Evolutionary conservation across 805 yeast species (phyloP).

Genomic region (Ogataea pignaliae): DNA sequence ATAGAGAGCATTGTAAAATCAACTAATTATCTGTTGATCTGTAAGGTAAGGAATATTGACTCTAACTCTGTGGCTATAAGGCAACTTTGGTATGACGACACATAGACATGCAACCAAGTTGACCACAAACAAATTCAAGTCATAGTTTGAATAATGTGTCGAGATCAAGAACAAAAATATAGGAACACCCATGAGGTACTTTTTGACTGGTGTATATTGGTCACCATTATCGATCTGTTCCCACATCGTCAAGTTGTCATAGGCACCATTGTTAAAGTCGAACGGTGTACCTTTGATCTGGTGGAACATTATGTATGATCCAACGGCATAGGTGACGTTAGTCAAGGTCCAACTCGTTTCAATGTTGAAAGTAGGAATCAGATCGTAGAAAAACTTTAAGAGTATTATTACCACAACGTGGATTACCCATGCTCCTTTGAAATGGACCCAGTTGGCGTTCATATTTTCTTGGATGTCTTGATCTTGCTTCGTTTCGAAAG

Average conservation of each 20-base stretch:
- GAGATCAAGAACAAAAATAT: constrained; percentile 78
- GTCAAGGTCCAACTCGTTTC: constrained; percentile 94
- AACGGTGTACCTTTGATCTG: constrained; percentile 96
- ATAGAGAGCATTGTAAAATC: constrained; percentile 2
- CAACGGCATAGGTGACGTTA: constrained; percentile 82
- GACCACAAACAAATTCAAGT: constrained; percentile 68
- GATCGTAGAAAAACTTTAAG: constrained; percentile 70
- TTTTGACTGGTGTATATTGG: constrained; percentile 94
- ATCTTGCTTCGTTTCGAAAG: constrained; percentile 86
- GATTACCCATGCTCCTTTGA: constrained; percentile 93
- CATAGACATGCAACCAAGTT: constrained; percentile 79
- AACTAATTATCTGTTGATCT: constrained; percentile 29
- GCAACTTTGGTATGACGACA: constrained; percentile 89
- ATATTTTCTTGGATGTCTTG: constrained; percentile 84
- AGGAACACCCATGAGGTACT: constrained; percentile 90
- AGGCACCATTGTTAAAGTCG: constrained; percentile 95
- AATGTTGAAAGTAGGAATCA: constrained; percentile 73
- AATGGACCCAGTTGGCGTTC: constrained; percentile 95
- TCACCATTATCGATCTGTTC: constrained; percentile 90
- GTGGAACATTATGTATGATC: constrained; percentile 94
- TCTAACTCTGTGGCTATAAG: constrained; percentile 74
- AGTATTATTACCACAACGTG: constrained; percentile 79
- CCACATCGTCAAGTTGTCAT: constrained; percentile 97
- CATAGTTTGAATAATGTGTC: constrained; percentile 88
- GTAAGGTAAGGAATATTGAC: constrained; percentile 51